Evolutionary conservation across 352 stramenopile species (phyloP), one percentile per base, ranked within the genome.

Genomic region (Globisporangium takayamanum): DNA sequence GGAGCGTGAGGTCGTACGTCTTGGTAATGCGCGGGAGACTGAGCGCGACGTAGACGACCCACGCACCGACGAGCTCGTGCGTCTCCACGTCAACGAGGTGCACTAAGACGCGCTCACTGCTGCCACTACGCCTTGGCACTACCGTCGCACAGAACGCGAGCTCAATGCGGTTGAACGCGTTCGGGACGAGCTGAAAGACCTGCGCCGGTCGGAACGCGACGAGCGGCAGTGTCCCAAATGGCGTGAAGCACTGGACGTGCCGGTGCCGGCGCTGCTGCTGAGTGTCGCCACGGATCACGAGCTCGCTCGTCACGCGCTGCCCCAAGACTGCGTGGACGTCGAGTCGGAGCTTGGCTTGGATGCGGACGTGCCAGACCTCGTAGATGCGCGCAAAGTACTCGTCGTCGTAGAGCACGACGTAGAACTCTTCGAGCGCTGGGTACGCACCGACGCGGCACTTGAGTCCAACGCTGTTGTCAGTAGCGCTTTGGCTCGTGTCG

Each of bases 101-200:
- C 42, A 93, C 70, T 1, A 94, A 72, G 37, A 96, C 73, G 25
- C 72, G 50, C 30, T 39, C 33, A 12, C 33, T 39, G 6, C 6
- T 12, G 33, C 33, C 52, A 53, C 44, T 49, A n/a, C 44, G 37
- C 63, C 45, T 48, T 64, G 33, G 69, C 59, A 30, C 52, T 68
- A 22, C 64, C 10, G 84, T 81, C 6, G 84, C 71, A 44, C 76
- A 91, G 59, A 96, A 96, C 14, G 69, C 62, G 41, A 88, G 72
- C 57, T 92, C 84, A 47, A 96, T 92, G 25, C 89, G 76, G 67
- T 98, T 98, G 75, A 96, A 97, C 6, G 89, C 92, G 55, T 91
- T 74, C 12, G 85, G 84, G 0, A 95, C 74, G 36, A 98, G 81
- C 55, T 91, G 73, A 61, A 98, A 98, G 2, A 88, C 73, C 30